These are phyloP conservation scores for Xylaria sp. DNA, from an alignment of 2,329 filamentous ascomycete species.

Conservation along the genomic window DNA sequence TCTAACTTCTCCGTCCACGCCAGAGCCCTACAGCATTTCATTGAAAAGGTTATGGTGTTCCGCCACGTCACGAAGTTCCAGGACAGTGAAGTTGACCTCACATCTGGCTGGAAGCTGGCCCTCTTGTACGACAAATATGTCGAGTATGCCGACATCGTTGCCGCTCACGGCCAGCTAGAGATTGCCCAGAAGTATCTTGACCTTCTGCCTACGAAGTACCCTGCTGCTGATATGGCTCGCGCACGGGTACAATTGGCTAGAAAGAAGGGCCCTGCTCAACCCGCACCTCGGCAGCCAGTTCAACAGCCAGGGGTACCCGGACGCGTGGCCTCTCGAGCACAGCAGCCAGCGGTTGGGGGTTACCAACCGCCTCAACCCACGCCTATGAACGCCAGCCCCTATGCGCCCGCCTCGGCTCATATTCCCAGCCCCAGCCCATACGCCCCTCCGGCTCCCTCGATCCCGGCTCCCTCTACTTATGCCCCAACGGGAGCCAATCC, in stretches of 20 bases:
- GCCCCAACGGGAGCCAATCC: constrained; percentile 30
- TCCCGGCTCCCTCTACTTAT: constrained; percentile 32
- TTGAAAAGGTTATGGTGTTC: constrained; percentile 98
- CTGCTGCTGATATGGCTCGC: constrained; percentile 79
- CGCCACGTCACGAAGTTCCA: constrained; percentile 87
- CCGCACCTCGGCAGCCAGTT: constrained; percentile 29
- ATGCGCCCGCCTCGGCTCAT: constrained; percentile 29
- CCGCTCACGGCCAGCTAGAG: constrained; percentile 78
- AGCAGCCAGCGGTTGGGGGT: constrained; percentile 35
- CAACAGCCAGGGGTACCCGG: constrained; percentile 23
- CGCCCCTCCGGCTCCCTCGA: constrained; percentile 28
- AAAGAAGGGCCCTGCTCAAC: constrained; percentile 45
- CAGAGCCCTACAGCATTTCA: constrained; percentile 80
- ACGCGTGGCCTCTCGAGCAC: constrained; percentile 37
- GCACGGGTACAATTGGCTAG: constrained; percentile 82
- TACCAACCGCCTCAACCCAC: constrained; percentile 46
- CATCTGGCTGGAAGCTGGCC: constrained; percentile 81
- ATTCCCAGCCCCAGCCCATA: constrained; percentile 31
- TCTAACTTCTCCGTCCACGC: constrained; percentile 91
- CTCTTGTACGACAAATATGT: constrained; percentile 89
- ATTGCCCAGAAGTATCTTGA: constrained; percentile 89
- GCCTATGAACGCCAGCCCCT: constrained; percentile 29
- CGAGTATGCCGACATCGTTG: constrained; percentile 93
- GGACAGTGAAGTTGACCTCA: constrained; percentile 66
- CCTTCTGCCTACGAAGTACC: constrained; percentile 76